phyloP scores from a whole-genome alignment of 192 early-diverging fungal genomes.

The Podila verticillata region DNA sequence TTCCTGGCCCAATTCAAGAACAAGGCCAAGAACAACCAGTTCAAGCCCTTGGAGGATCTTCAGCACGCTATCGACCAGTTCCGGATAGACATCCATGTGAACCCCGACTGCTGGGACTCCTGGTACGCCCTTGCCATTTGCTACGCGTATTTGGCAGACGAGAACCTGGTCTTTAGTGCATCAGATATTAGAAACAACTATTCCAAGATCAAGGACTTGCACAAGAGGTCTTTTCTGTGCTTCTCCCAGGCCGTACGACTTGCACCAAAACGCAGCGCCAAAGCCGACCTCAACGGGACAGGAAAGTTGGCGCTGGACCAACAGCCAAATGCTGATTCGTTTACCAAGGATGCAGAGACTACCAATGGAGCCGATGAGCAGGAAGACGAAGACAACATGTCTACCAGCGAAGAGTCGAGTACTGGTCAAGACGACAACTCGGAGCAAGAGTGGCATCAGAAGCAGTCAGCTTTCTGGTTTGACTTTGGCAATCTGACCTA shows the following conservation, averaged over 20 bases:
- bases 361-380: too few species aligned
- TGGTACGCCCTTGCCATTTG: constrained; percentile 73
- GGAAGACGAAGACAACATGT: too few species aligned
- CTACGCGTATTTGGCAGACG: constrained; percentile 69
- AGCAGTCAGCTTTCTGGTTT: constrained; percentile 53
- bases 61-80: constrained; percentile 64
- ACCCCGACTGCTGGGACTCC: constrained; percentile 64
- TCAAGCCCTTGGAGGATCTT: constrained; percentile 65
- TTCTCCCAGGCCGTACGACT: constrained; percentile 60
- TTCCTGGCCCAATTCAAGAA: constrained; percentile 59
- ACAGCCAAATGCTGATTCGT: too few species aligned
- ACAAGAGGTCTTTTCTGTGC: constrained; percentile 73
- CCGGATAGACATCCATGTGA: constrained; percentile 64
- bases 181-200: constrained; percentile 61
- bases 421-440: neutral
- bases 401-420: constrained; percentile 1
- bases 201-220: constrained; percentile 62
- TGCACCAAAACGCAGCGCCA: constrained; percentile 18
- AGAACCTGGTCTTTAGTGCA: constrained; percentile 71
- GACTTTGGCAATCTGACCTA: constrained; percentile 62
- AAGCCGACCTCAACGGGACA: neutral
- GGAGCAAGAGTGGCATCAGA: constrained; percentile 33
- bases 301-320: neutral
- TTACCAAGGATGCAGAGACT: too few species aligned
- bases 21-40: constrained; percentile 54